Evolutionary conservation across 176 grass and related monocot species (phyloP), one percentile per base, ranked within the genome.

Genomic region (Microstegium vimineum): DNA sequence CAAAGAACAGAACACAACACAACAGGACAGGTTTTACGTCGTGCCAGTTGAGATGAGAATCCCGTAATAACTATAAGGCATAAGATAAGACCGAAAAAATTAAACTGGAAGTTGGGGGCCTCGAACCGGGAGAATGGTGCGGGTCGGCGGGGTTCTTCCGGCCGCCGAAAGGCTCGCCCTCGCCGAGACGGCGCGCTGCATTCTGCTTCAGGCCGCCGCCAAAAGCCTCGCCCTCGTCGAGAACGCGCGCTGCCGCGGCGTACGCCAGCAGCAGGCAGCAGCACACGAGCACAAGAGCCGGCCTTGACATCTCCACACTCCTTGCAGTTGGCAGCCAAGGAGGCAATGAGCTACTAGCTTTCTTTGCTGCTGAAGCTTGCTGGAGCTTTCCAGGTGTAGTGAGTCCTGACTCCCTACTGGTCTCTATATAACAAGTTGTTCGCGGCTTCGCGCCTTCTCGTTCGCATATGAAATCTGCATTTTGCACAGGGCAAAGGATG

Each of bases 81-180:
- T 15, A 31, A 66, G 6, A 13, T 7, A 33, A 9, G 31, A 36
- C 15, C 3, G n/a, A 28, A 69, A 22, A 40, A 36, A 28, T 13
- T 18, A 40, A 36, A 28, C 22, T 18, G 10, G 47, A 18, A 31
- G 37, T 14, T 6, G 72, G 36, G 17, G 2, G 12, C 5, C 16
- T 74, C 15, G 81, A n/a, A 79, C 59, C 73, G 0, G 57, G 69
- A 10, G 81, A 70, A 47, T 72, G 78, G 27, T 45, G 26, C 2
- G 83, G 66, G 59, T 73, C 78, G 42, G 57, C 63, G 5, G 45
- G 59, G 78, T 90, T 18, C 73, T 90, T 90, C 66, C 73, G 83
- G 73, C 11, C 41, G 63, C 73, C 35, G 65, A 86, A 82, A 6
- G 23, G 33, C 43, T 43, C 70, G 33, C 18, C 54, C 1, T 12